Evolutionary conservation across 371 early-diverging fungal genomes (phyloP).

Genomic region (Rhizopus arrhizus): DNA sequence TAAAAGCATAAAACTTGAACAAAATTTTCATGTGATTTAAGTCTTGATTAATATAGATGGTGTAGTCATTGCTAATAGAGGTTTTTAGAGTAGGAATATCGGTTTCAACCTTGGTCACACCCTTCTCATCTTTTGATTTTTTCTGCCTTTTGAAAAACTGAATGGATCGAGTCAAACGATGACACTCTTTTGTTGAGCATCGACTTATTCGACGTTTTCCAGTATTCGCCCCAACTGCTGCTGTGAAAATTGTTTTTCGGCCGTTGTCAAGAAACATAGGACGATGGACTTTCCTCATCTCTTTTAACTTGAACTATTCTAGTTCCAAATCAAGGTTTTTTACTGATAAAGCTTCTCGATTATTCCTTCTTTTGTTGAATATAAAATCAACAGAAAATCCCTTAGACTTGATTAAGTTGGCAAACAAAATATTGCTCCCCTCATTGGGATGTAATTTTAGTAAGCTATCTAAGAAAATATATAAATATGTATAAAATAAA

Average conservation of each 20-base stretch:
- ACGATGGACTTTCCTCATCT: not conserved
- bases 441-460: not conserved
- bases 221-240: not conserved
- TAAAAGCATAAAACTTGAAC: not conserved
- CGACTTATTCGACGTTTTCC: not conserved
- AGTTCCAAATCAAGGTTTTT: not conserved
- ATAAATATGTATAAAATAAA: not conserved
- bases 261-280: conserved; percentile 3
- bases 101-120: not conserved
- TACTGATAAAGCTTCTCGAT: not conserved
- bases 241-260: conserved; percentile 7
- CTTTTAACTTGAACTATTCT: not conserved
- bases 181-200: conserved; percentile 8
- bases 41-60: not conserved
- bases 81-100: not conserved
- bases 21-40: not conserved
- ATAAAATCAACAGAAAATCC: not conserved
- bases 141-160: not conserved
- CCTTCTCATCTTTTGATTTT: not conserved
- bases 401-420: not conserved
- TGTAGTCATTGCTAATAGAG: no score
- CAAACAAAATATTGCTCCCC: conserved; percentile 2
- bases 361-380: conserved; percentile 1
- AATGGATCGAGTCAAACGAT: conserved; percentile 7
- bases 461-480: not conserved